Base-by-base conservation (phyloP, 768 basidiomycete species). In the Hirschioporus abietinus region DNA sequence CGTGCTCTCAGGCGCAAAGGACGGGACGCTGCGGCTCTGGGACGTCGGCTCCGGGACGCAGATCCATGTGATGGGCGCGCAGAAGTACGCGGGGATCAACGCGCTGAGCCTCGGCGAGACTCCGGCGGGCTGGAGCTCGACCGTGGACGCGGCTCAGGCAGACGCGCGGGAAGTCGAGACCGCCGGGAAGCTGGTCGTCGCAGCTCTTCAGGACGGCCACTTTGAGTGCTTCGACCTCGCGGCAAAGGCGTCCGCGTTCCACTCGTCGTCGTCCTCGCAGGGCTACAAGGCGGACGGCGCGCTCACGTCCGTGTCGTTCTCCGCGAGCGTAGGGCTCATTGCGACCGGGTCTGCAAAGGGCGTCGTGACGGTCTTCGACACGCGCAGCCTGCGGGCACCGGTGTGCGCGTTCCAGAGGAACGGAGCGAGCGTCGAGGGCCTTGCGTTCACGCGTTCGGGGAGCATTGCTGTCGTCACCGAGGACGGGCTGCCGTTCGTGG, bases 21-120 rank as follows among this genome's bases (percentile, higher is more conserved):
- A 94, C 73, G 84, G 86, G 1, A 88, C 88, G 0, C 72, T 92
- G 25, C 82, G 86, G 62, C 77, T 92, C 3, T 93, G 92, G 92
- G 88, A 92, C 68, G 85, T 92, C 8, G 81, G 86, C 1, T 78
- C 80, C 8, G 84, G 83, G 1, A 74, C 79, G 24, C 79, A 82
- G 66, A 80, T 87, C 9, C 73, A 80, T 9, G 77, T 83, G 15
- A 68, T 90, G 63, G 75, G 77, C 4, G 74, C 82, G 0, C 75
- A 76, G 23, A 75, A 74, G 12, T 79, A 74, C 36, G 69, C 78
- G 0, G 82, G 82, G 7, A 78, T 87, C 24, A 76, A 78, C 30
- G 79, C 79, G 23, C 81, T 85, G 67, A 79, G 76, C 57, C 65
- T 84, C 0, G 42, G 42, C 2, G 42, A 52, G 42, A 20, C 42